phyloP scores from a whole-genome alignment of 345 rosid genomes.

The Melaleuca alternifolia region DNA sequence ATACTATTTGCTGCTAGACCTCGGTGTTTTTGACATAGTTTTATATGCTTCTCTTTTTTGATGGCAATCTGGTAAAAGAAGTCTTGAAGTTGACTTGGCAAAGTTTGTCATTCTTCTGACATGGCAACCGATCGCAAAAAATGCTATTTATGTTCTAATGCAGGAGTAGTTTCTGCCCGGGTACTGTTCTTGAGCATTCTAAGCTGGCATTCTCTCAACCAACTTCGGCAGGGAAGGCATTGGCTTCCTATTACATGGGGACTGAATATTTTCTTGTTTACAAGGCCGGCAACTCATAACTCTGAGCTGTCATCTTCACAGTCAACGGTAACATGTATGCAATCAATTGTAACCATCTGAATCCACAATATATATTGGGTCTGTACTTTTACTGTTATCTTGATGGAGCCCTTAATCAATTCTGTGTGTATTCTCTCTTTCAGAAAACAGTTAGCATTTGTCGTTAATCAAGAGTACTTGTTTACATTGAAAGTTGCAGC shows the following conservation, averaged over 20 bases:
- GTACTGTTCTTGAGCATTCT: slow-evolving; percentile 28
- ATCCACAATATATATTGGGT: neutral
- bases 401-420: neutral
- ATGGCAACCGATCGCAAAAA: neutral
- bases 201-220: slow-evolving; percentile 78
- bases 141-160: neutral
- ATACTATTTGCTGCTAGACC: no score
- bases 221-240: slow-evolving; percentile 50
- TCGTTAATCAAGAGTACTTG: no score
- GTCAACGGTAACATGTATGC: neutral
- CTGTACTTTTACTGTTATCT: neutral
- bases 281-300: slow-evolving; percentile 17
- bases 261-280: slow-evolving; percentile 45
- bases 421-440: neutral
- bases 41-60: neutral
- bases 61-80: neutral
- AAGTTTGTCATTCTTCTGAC: neutral
- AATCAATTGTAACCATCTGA: neutral
- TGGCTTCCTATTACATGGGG: slow-evolving; percentile 47
- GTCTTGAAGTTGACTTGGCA: neutral
- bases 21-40: neutral
- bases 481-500: no score
- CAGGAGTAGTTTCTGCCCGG: slow-evolving; percentile 61
- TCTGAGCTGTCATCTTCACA: neutral
- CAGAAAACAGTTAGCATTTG: no score